Base-by-base conservation (phyloP, 768 basidiomycete species). In the Mycena metata region DNA sequence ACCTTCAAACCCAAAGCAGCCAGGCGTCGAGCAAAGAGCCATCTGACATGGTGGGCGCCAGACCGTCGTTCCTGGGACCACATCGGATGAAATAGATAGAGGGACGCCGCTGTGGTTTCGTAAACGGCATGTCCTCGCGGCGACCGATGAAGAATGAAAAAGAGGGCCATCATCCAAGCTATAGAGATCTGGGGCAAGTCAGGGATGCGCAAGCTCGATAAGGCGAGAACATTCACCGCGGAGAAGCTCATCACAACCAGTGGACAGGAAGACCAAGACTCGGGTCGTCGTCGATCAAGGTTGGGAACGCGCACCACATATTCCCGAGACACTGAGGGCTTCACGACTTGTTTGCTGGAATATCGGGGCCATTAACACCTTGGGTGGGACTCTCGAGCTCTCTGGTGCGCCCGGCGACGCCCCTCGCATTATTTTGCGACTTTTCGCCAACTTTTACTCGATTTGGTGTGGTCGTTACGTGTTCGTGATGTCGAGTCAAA, bases 401-500 rank as follows among this genome's bases (percentile, higher is more conserved):
- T 15, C 39, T 39, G 9, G 39, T 39, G 30, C 39, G 10, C 55
- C n/a, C 12, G 55, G 39, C 39, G 15, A 55, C 36, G 10, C 47
- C 26, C n/a, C 11, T 17, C 7, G 13, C 19, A 11, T n/a, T 26
- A 5, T 36, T 17, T n/a, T 13, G 35, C 15, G 15, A 13, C 5
- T 23, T 24, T 13, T 15, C 36, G 3, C 3, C 21, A 5, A 26
- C 7, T n/a, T n/a, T n/a, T n/a, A n/a, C 15, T 15, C 24, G 43
- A 3, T 21, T 51, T 15, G 50, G 50, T 19, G 50, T 19, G n/a
- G n/a, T 11, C 21, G 39, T 65, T 47, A 67, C 66, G 66, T 67
- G 52, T 4, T 4, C 52, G 66, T 67, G 62, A 64, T n/a, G 43
- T 69, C 64, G 6, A 30, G n/a, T n/a, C n/a, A 47, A 55, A 5